Base-by-base conservation (phyloP, 352 stramenopile genomes). In the Discostella stelligera region DNA sequence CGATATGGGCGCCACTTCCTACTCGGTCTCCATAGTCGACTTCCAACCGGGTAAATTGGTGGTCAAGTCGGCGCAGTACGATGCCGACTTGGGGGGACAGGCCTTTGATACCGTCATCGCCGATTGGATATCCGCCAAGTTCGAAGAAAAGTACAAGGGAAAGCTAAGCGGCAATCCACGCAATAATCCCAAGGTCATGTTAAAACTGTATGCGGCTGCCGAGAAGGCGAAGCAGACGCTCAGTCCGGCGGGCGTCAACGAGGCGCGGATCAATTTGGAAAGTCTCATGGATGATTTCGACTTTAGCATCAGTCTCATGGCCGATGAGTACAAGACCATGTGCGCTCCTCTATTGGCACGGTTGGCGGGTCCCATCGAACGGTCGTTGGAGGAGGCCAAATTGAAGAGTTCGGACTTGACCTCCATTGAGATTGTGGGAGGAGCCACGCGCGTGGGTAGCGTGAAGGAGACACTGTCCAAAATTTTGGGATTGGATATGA, bases 191-290 rank as follows among this genome's bases (percentile, higher is more conserved):
- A 99, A 99, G 85, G 84, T 97, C 44, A 91, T 96, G 80, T 91
- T 99, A 65, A 99, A 99, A 91, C 88, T 99, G 41, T 87, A 98
- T 13, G 95, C 91, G 25, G 96, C 96, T 3, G 98, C 96, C n/a
- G 97, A 99, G 86, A 99, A 98, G 90, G 93, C 96, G 46, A 99
- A 99, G 91, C 99, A 99, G 90, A 99, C 98, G 70, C 87, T 99
- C 11, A 97, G 90, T 66, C 97, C 97, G 0, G 90, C 97, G 74
- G 97, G 97, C 49, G 97, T 99, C 6, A 96, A 91, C 25, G 95
- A 98, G 76, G 97, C 97, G 39, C 90, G 95, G 65, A 95, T 99
- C 62, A 98, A 98, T 82, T 91, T 98, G 41, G 97, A 99, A 90
- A 98, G 95, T 83, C 85, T 99, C n/a, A 95, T 97, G 52, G 95